Evolutionary conservation across 202 grass and related monocot genomes (phyloP).

Genomic region (Panicum virgatum): DNA sequence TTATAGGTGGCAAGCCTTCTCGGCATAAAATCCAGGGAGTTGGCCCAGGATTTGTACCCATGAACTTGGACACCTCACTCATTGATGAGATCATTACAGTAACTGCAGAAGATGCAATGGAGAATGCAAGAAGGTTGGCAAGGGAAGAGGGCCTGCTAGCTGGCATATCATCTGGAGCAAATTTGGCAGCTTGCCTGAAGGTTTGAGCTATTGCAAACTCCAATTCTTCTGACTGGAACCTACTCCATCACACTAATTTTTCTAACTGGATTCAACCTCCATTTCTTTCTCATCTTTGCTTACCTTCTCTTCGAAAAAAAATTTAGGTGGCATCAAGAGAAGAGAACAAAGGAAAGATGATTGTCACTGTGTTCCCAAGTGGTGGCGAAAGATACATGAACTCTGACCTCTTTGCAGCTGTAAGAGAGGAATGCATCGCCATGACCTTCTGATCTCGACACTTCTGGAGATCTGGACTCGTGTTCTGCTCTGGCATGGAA

Average conservation of each 20-base stretch:
- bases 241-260: neutral
- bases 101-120: slow-evolving; percentile 42
- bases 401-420: slow-evolving; percentile 57
- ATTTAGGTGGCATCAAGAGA: slow-evolving; percentile 57
- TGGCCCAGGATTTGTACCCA: slow-evolving; percentile 45
- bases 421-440: slow-evolving; percentile 60
- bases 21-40: slow-evolving; percentile 58
- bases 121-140: slow-evolving; percentile 44
- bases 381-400: slow-evolving; percentile 81
- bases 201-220: neutral
- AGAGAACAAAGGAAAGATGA: slow-evolving; percentile 67
- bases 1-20: slow-evolving; percentile 40
- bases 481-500: no score
- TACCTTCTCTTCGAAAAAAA: slow-evolving; percentile 11
- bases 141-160: slow-evolving; percentile 62
- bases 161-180: slow-evolving; percentile 64
- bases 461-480: neutral
- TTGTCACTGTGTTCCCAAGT: slow-evolving; percentile 38
- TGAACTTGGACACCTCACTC: slow-evolving; percentile 47
- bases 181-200: slow-evolving; percentile 54
- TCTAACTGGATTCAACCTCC: neutral
- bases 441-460: slow-evolving; percentile 60
- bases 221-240: neutral
- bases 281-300: slow-evolving; percentile 5
- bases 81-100: slow-evolving; percentile 50